A percentile compares a stretch with the other conserved stretches of the same genome.
These are phyloP conservation scores for Hericium alpestre DNA, from an alignment of 768 basidiomycete genomes.

Conservation along the genomic window DNA sequence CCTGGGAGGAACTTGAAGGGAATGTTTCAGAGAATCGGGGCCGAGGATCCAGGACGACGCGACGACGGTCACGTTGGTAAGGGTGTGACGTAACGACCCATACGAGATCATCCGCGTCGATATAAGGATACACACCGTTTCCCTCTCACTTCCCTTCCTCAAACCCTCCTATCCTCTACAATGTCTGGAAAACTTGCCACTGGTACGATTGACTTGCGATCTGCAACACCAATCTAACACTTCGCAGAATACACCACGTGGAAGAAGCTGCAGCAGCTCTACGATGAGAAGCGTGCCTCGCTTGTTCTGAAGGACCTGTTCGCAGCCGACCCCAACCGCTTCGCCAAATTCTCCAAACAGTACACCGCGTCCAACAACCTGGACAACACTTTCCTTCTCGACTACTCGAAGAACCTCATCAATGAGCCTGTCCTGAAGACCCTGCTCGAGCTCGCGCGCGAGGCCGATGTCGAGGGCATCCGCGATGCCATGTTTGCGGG, in stretches of 20 bases:
- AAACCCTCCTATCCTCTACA: background rate
- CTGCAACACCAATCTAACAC: background rate
- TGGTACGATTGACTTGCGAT: slow-evolving; percentile 2
- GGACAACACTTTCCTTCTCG: slow-evolving; percentile 75
- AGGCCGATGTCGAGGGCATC: slow-evolving; percentile 75
- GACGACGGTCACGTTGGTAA: background rate
- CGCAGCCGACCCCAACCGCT: slow-evolving; percentile 76
- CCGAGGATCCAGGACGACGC: too few relatives aligned
- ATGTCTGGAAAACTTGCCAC: slow-evolving; percentile 15
- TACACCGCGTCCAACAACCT: slow-evolving; percentile 61
- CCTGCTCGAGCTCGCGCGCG: slow-evolving; percentile 71
- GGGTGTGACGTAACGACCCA: background rate
- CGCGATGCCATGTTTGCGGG: slow-evolving; percentile 93
- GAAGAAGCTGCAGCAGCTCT: slow-evolving; percentile 81
- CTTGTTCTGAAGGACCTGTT: slow-evolving; percentile 92
- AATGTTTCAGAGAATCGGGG: too few relatives aligned
- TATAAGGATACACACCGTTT: background rate
- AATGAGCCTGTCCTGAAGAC: slow-evolving; percentile 71
- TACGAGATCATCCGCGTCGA: background rate
- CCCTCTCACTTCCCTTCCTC: background rate
- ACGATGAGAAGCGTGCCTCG: slow-evolving; percentile 58
- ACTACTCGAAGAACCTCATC: slow-evolving; percentile 96
- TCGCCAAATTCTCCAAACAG: slow-evolving; percentile 71
- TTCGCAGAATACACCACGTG: slow-evolving; percentile 73
- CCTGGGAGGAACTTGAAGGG: too few relatives aligned